Conservation (phyloP, 108 stramenopile species). For the Skeletonema grethae region DNA sequence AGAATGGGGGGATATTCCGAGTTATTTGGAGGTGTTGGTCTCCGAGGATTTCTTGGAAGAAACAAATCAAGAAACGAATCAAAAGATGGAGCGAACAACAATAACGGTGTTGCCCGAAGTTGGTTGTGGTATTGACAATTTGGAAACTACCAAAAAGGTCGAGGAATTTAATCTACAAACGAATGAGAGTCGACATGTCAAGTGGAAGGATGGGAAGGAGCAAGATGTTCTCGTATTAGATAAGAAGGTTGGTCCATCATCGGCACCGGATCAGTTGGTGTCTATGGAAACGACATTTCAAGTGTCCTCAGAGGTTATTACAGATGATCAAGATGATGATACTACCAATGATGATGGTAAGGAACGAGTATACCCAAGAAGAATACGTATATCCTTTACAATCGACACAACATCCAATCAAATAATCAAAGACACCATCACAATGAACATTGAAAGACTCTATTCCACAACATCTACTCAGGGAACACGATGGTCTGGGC, state of each 20-base stretch:
- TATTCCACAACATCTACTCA: slow-evolving; percentile 12
- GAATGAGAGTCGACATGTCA: neutral
- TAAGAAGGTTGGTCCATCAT: neutral
- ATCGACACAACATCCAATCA: slow-evolving; percentile 10
- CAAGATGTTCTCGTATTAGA: neutral
- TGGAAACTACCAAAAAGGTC: slow-evolving; percentile 58
- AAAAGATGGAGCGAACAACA: slow-evolving; percentile 47
- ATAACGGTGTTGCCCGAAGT: slow-evolving; percentile 70
- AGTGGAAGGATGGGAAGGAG: neutral
- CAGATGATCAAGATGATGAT: neutral
- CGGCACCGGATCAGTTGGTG: neutral
- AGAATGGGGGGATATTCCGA: slow-evolving; percentile 79
- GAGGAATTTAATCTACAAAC: slow-evolving; percentile 26
- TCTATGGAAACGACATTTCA: slow-evolving; percentile 40
- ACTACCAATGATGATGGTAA: neutral
- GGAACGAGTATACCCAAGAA: slow-evolving; percentile 10
- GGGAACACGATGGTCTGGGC: slow-evolving; percentile 34
- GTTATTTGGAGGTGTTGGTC: slow-evolving; percentile 25
- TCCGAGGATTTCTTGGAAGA: slow-evolving; percentile 34
- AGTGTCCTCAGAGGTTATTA: neutral
- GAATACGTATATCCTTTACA: slow-evolving; percentile 35
- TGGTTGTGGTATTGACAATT: slow-evolving; percentile 79
- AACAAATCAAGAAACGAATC: neutral
- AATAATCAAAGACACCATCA: slow-evolving; percentile 26
- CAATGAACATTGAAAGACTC: slow-evolving; percentile 32